Conservation (phyloP, 768 basidiomycete genomes). For the Macrolepiota fuliginosa region DNA sequence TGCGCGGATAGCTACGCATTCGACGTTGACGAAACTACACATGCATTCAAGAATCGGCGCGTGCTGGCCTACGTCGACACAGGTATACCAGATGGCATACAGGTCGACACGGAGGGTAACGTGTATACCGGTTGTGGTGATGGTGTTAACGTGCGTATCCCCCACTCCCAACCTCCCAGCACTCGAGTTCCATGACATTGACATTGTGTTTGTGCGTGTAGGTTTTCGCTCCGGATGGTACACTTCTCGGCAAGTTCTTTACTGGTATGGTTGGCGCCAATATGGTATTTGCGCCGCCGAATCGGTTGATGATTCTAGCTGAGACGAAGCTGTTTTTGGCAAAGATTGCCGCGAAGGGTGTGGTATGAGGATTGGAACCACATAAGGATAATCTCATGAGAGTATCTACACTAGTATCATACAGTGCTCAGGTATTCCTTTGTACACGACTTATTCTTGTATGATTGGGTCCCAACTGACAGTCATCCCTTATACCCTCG, state of each 20-base stretch:
- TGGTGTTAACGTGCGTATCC: conserved; percentile 52
- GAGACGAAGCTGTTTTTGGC: conserved; percentile 48
- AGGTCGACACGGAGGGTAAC: conserved; percentile 62
- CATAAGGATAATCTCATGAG: too few relatives aligned
- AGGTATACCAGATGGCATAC: conserved; percentile 66
- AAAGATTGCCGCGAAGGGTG: conserved; percentile 37
- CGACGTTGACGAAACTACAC: conserved; percentile 57
- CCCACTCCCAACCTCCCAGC: not conserved
- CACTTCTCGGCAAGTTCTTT: conserved; percentile 66
- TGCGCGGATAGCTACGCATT: conserved; percentile 52
- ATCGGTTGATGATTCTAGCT: conserved; percentile 42
- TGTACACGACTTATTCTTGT: too few relatives aligned
- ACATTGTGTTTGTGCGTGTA: not conserved
- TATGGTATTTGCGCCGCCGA: conserved; percentile 42
- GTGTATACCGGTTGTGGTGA: conserved; percentile 71
- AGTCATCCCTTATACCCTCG: too few relatives aligned
- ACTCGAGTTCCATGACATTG: too few relatives aligned
- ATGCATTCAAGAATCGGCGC: conserved; percentile 53
- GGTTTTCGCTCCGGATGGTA: conserved; percentile 34
- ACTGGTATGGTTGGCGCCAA: conserved; percentile 41
- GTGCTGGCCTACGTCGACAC: conserved; percentile 67
- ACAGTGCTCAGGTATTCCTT: too few relatives aligned
- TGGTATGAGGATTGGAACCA: not conserved
- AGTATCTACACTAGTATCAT: too few relatives aligned
- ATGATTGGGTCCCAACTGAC: too few relatives aligned